Evolutionary conservation across 305 asterid species (phyloP), one percentile per base, ranked within the genome.

Genomic region (Rubia balearica): DNA sequence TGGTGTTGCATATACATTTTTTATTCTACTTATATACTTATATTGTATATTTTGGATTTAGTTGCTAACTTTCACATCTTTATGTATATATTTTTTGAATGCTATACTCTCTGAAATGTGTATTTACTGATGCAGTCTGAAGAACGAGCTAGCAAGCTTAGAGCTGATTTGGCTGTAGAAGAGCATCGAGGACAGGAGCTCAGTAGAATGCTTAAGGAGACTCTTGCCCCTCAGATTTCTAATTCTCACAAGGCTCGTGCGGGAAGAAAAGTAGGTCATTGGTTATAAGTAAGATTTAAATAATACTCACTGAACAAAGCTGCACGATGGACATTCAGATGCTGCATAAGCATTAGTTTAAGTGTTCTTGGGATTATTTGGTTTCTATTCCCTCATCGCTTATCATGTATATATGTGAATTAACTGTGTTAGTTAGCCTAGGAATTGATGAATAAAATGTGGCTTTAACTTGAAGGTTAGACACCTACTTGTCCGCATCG

Each of bases 121-220:
- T 74, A 38, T 68, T 72, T 64, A 68, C 77, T 71, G 76, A 65
- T 82, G 85, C 85, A 92, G 97, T 87, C 96, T 51, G 90, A 87
- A 89, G 96, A 88, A 71, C 87, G 97, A 75, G 91, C 94, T 51
- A 86, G 93, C 80, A 84, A 86, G 84, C 95, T 92, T 74, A 73
- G 90, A 76, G 86, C 87, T 56, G 97, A 92, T 82, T 89, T 92
- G 73, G 93, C 93, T 69, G 63, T 81, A 73, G 98, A 92, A 83
- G 97, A 90, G 84, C 91, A 86, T 19, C 93, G 85, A 69, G 89
- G 88, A 60, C 86, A 80, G 78, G 97, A 90, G 81, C 80, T 92
- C 74, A 86, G 82, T 79, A 89, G 89, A 83, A 82, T 90, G 68
- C 89, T 92, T 51, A 81, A 86, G 83, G 96, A 89, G 77, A 82